These are phyloP conservation scores for Fraxinus angustifolia DNA, from an alignment of 305 asterid genomes.

Conservation along the genomic window DNA sequence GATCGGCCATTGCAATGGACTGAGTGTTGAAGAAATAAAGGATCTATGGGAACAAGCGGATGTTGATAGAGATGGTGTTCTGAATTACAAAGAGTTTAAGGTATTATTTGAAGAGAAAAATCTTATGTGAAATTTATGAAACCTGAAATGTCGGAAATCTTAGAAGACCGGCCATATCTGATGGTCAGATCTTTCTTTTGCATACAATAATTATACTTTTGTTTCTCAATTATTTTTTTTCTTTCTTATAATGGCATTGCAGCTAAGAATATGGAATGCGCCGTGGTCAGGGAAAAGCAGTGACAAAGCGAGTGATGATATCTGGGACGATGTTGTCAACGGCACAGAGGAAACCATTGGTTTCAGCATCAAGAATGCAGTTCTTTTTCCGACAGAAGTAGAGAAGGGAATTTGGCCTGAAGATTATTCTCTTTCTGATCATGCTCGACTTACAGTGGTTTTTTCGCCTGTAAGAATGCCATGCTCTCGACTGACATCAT, in stretches of 20 bases:
- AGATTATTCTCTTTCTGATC: constrained; percentile 91
- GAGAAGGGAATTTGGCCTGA: constrained; percentile 97
- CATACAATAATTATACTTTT: not conserved
- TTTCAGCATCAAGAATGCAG: constrained; percentile 82
- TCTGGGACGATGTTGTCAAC: constrained; percentile 28
- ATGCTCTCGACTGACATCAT: constrained; percentile 52
- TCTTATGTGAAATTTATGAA: not conserved
- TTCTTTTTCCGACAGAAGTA: constrained; percentile 86
- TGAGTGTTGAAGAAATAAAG: constrained; percentile 66
- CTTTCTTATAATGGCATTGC: constrained; percentile 22
- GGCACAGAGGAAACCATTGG: constrained; percentile 75
- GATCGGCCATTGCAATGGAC: constrained; percentile 79
- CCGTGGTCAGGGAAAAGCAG: constrained; percentile 52
- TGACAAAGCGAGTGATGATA: constrained; percentile 37
- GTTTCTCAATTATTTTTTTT: not conserved
- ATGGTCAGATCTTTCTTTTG: not conserved
- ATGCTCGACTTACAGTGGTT: constrained; percentile 85
- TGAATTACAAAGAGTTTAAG: constrained; percentile 81
- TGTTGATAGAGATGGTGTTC: constrained; percentile 70
- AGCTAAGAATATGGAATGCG: constrained; percentile 81
- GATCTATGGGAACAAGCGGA: constrained; percentile 93
- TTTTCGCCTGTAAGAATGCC: constrained; percentile 86
- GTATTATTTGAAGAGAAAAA: constrained; percentile 30
- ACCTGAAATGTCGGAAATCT: not conserved
- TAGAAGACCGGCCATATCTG: not conserved